phyloP scores from a whole-genome alignment of 352 stramenopile species.

The Thalassiosira sp. region DNA sequence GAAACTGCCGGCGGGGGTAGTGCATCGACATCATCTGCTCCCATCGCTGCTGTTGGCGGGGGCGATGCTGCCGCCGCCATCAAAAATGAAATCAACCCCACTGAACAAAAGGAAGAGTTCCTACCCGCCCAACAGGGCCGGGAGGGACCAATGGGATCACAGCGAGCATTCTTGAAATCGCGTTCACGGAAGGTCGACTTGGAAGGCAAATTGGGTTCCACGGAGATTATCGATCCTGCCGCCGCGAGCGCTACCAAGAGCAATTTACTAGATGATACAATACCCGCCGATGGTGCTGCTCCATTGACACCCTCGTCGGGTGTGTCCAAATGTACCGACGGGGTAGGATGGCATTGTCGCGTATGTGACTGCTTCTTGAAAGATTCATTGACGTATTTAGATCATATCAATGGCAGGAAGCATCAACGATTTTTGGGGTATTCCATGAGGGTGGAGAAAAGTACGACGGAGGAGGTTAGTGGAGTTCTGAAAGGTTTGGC shows the following conservation, averaged over 20 bases:
- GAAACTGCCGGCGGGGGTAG: too few relatives aligned
- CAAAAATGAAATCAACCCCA: constrained; percentile 24
- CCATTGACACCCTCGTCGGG: constrained; percentile 25
- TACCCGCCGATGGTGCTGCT: too few relatives aligned
- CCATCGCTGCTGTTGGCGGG: background rate
- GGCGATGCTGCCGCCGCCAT: constrained; percentile 1
- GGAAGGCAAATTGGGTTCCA: constrained; percentile 70
- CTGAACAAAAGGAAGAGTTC: constrained; percentile 76
- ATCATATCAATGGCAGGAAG: constrained; percentile 82
- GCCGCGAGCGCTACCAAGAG: constrained; percentile 41
- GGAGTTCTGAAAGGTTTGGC: constrained; percentile 45
- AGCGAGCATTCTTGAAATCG: constrained; percentile 78
- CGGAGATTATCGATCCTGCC: constrained; percentile 76
- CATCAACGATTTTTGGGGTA: constrained; percentile 83
- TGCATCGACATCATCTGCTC: background rate
- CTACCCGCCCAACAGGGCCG: constrained; percentile 51
- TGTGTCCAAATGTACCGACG: constrained; percentile 65
- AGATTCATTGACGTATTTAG: constrained; percentile 81
- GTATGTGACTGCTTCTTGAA: constrained; percentile 85
- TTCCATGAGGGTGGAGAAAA: constrained; percentile 81
- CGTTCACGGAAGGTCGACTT: constrained; percentile 62
- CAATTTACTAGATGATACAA: constrained; percentile 14
- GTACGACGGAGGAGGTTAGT: constrained; percentile 67
- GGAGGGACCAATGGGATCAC: constrained; percentile 59
- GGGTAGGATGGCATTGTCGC: constrained; percentile 82